Conservation (phyloP, 2,329 filamentous ascomycete genomes). For the Helminthosporium solani region DNA sequence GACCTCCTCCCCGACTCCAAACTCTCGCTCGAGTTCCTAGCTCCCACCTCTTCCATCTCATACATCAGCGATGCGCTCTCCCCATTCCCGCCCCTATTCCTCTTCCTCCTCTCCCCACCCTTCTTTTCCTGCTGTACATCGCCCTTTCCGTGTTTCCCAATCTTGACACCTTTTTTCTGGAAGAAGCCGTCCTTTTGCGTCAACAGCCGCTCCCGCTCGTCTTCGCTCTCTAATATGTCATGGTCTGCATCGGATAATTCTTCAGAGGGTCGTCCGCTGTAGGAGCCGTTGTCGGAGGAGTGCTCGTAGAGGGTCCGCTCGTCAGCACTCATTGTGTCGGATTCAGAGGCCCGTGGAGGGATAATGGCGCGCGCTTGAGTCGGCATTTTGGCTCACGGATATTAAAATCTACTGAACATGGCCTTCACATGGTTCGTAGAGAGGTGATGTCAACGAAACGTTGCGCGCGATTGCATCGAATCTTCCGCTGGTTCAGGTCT, state of each 20-base stretch:
- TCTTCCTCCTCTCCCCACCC: conserved; percentile 20
- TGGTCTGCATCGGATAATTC: conserved; percentile 40
- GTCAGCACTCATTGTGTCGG: conserved; percentile 27
- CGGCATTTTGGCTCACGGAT: conserved; percentile 20
- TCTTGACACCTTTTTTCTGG: conserved; percentile 29
- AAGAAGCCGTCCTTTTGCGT: conserved; percentile 34
- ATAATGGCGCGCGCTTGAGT: conserved; percentile 16
- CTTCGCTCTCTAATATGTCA: conserved; percentile 48
- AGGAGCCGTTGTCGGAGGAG: conserved; percentile 29
- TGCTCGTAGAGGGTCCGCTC: conserved; percentile 36
- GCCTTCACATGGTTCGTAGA: background rate
- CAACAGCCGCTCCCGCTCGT: conserved; percentile 49
- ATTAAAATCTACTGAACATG: conserved; percentile 16
- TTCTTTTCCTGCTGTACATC: conserved; percentile 19
- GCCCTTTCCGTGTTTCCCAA: conserved; percentile 23
- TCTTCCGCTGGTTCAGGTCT: conserved; percentile 1
- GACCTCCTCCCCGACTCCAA: conserved; percentile 35
- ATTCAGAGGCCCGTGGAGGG: conserved; percentile 12
- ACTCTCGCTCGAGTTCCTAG: conserved; percentile 49
- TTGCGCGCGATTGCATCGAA: background rate
- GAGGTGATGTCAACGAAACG: background rate
- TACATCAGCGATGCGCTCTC: conserved; percentile 75
- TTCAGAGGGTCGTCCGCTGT: conserved; percentile 35
- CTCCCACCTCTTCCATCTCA: conserved; percentile 80
- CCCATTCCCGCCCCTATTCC: conserved; percentile 53